Evolutionary conservation across 257 asterid genomes (phyloP), one percentile per base, ranked within the genome.

Genomic region (Plantago elongata): DNA sequence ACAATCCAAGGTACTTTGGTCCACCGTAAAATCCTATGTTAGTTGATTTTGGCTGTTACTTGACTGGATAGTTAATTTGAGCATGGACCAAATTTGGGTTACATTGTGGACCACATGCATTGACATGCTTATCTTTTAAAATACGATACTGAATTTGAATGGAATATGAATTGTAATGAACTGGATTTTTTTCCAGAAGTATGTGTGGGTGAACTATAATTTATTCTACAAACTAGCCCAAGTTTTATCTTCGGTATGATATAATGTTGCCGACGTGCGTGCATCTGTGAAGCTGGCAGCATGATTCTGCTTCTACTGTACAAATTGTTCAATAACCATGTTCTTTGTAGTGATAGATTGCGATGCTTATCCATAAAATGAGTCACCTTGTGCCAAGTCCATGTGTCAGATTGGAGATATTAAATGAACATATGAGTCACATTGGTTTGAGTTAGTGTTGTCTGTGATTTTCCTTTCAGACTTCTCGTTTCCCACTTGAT

Each of bases 1-100:
- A 93, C 64, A 93, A 89, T 74, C 99, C 99, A 22, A 86, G 99
- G 99, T 93, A 87, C 48, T 40, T 56, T 30, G 60, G 38, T 54
- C 56, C 9, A 43, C 62, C n/a, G 27, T 42, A 1, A 14, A 14
- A 47, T 47, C 43, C 48, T 70, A 11, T 56, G 63, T 44, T 52
- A 8, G 12, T 18, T 52, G 29, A 17, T 30, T 4, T 27, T 18
- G 59, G 40, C 10, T 9, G 29, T 14, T 6, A 3, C 9, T 51
- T 29, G 17, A 12, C 13, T 54, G 9, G 42, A 18, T 17, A 52
- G 0, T 9, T 17, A 5, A 22, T 22, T 27, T 54, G 34, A 27
- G 43, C 43, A 34, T 7, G 5, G 40, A 7, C 40, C 8, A 7
- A 34, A 34, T 34, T 34, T 7, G 8, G 40, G 8, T 34, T 7